These are phyloP conservation scores for Suillus fuscotomentosus DNA, from an alignment of 768 basidiomycete species.

Conservation along the genomic window DNA sequence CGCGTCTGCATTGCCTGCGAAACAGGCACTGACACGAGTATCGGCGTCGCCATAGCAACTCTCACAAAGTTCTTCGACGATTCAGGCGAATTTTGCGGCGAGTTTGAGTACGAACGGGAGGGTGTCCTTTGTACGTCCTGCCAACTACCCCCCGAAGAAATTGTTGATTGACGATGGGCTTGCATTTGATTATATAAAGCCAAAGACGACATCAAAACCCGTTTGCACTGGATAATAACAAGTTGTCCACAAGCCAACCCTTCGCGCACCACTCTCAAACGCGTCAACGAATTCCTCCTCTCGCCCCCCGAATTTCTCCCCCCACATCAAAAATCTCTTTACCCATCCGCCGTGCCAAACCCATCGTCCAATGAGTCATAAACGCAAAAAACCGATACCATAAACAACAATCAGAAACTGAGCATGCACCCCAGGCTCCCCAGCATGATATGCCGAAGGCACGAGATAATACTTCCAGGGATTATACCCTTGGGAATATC, in stretches of 20 bases:
- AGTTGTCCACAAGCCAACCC: constrained; percentile 79
- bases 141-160: not conserved
- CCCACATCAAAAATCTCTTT: not conserved
- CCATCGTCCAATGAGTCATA: not conserved
- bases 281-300: constrained; percentile 74
- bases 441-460: constrained; percentile 71
- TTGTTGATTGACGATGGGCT: not conserved
- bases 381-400: constrained; percentile 33
- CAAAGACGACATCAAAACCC: constrained; percentile 66
- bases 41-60: constrained; percentile 61
- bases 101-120: constrained; percentile 6
- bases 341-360: not conserved
- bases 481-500: constrained; percentile 52
- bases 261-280: constrained; percentile 74
- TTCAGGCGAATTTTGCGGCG: constrained; percentile 34
- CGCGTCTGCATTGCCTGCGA: constrained; percentile 52
- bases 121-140: constrained; percentile 21
- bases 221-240: constrained; percentile 86
- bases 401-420: constrained; percentile 64
- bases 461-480: constrained; percentile 65
- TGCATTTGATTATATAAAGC: constrained; percentile 19
- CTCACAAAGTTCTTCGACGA: constrained; percentile 60
- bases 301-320: constrained; percentile 26
- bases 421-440: constrained; percentile 51
- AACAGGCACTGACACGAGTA: constrained; percentile 58